A percentile compares a stretch with the other conserved stretches of the same genome.
These are phyloP conservation scores for Nemophila menziesii DNA, from an alignment of 257 asterid genomes.

Conservation along the genomic window DNA sequence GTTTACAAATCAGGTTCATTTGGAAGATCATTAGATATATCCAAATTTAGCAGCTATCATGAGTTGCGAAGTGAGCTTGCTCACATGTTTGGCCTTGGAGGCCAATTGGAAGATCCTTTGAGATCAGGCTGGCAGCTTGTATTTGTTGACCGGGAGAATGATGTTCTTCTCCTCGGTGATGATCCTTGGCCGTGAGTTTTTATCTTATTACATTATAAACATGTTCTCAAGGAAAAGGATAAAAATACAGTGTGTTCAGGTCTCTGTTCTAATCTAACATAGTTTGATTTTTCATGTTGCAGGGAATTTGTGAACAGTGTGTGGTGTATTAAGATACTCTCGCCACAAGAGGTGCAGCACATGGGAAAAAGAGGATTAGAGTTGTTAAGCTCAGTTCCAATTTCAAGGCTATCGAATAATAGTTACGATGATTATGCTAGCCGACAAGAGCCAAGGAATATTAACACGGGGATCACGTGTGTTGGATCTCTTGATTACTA, in stretches of 20 bases:
- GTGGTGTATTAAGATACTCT: conserved; percentile 66
- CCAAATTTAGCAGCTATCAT: conserved; percentile 68
- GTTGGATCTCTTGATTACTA: conserved; percentile 52
- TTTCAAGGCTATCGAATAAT: conserved; percentile 27
- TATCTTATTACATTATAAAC: background rate
- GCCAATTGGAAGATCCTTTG: conserved; percentile 72
- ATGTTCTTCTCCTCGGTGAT: conserved; percentile 78
- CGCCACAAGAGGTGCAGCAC: conserved; percentile 75
- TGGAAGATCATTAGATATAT: conserved; percentile 66
- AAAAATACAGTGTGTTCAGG: background rate
- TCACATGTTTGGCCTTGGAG: conserved; percentile 70
- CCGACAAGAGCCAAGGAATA: conserved; percentile 38
- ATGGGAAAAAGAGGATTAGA: conserved; percentile 63
- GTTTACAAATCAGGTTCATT: conserved; percentile 61
- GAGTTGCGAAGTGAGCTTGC: conserved; percentile 74
- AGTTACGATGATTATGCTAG: conserved; percentile 35
- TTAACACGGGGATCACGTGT: conserved; percentile 37
- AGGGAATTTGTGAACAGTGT: conserved; percentile 76
- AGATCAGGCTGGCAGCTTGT: conserved; percentile 99
- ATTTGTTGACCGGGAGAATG: conserved; percentile 86
- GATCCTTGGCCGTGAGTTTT: conserved; percentile 78
- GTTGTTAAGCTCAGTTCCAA: conserved; percentile 40
- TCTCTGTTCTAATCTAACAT: background rate
- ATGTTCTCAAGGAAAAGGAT: background rate
- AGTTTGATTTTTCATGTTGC: conserved; percentile 4